Evolutionary conservation across 2,329 filamentous ascomycete genomes (phyloP).

Genomic region (Beauveria pseudobassiana): DNA sequence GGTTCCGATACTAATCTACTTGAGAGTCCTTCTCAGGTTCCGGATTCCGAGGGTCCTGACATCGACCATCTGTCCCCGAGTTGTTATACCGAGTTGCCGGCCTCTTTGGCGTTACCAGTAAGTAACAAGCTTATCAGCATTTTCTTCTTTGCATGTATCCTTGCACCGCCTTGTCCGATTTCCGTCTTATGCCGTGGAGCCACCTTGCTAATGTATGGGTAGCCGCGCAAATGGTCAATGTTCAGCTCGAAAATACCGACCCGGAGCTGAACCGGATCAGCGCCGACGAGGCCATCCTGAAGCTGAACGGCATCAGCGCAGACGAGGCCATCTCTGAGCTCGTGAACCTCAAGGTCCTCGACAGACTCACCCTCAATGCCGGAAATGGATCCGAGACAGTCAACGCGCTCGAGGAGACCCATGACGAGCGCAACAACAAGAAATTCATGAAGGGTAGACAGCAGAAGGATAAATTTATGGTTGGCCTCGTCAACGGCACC

Average conservation of each 20-base stretch:
- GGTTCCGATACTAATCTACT: too few species aligned
- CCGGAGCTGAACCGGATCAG: neutral
- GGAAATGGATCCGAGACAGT: neutral
- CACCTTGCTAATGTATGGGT: neutral
- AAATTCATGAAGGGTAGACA: neutral
- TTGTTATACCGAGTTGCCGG: neutral
- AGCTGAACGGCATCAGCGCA: neutral
- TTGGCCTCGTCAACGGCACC: constrained; percentile 26
- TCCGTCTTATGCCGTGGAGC: too few species aligned
- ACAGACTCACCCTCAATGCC: neutral
- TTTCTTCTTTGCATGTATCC: neutral
- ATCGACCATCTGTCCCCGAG: too few species aligned
- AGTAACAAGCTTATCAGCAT: neutral
- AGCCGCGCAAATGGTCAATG: neutral
- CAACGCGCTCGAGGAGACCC: neutral
- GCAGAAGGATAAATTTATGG: too few species aligned
- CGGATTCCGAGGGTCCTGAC: too few species aligned
- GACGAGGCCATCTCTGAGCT: neutral
- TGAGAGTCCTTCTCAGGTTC: too few species aligned
- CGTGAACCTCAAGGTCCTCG: too few species aligned
- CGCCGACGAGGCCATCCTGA: neutral
- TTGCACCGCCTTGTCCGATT: neutral
- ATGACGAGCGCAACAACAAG: neutral
- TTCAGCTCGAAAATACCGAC: neutral
- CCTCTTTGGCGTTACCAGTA: neutral